Evolutionary conservation across 208 protist genomes (phyloP).

Genomic region (Jaenimonas drosophilae): DNA sequence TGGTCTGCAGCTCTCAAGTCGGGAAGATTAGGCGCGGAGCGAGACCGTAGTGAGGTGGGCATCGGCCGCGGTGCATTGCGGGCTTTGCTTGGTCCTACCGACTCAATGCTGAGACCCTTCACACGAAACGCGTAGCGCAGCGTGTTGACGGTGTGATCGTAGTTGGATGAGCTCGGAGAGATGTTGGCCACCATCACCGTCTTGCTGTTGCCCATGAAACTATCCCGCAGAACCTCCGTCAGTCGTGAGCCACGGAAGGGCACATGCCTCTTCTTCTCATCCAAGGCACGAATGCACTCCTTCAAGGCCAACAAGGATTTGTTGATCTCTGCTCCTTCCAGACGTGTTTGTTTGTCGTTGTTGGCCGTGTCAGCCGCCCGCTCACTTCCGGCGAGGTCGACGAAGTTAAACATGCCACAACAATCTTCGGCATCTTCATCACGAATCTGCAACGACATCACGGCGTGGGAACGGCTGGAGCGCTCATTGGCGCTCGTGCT

Average conservation of each 20-base stretch:
- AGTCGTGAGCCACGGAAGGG: slow-evolving; percentile 95
- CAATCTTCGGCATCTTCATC: slow-evolving; percentile 41
- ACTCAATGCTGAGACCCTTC: slow-evolving; percentile 64
- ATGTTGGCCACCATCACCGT: slow-evolving; percentile 95
- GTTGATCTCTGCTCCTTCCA: slow-evolving; percentile 93
- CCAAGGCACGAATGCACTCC: slow-evolving; percentile 92
- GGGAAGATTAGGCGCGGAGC: background rate
- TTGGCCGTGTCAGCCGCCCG: slow-evolving; percentile 88
- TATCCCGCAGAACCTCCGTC: slow-evolving; percentile 94
- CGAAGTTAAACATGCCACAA: slow-evolving; percentile 84
- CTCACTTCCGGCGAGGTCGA: slow-evolving; percentile 98
- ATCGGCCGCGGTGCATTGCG: slow-evolving; percentile 48
- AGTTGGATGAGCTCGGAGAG: slow-evolving; percentile 68
- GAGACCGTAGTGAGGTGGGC: slow-evolving; percentile 2
- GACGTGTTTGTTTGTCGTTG: slow-evolving; percentile 83
- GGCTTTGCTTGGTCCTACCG: slow-evolving; percentile 41
- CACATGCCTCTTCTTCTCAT: slow-evolving; percentile 88
- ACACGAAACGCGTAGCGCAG: slow-evolving; percentile 94
- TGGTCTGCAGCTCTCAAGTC: slow-evolving; percentile 1
- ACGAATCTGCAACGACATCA: slow-evolving; percentile 55
- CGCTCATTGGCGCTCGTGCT: slow-evolving; percentile 85
- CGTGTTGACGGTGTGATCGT: slow-evolving; percentile 97
- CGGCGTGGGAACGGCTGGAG: slow-evolving; percentile 84
- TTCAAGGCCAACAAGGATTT: slow-evolving; percentile 93
- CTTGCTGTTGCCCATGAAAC: slow-evolving; percentile 92